phyloP scores from a whole-genome alignment of 495 filamentous ascomycete genomes.

The Penicillium taxi region DNA sequence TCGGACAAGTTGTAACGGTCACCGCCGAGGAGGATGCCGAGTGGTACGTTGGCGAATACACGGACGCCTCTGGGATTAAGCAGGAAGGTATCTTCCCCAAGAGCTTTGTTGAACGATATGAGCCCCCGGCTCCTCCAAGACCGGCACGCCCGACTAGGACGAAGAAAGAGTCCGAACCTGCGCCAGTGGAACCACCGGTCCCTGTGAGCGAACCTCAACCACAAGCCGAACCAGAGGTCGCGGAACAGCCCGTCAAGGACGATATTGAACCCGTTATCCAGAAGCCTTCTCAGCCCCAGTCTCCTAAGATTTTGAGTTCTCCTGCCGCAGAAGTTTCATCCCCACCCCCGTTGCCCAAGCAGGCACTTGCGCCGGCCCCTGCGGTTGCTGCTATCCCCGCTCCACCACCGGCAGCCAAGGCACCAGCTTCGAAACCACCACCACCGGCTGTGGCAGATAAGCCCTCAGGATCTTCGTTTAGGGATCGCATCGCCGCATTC shows the following conservation, averaged over 20 bases:
- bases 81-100: constrained; percentile 88
- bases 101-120: constrained; percentile 94
- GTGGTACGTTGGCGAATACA: constrained; percentile 91
- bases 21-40: constrained; percentile 86
- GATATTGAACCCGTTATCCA: constrained; percentile 31
- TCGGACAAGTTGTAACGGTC: constrained; percentile 87
- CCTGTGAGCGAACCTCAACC: constrained; percentile 22
- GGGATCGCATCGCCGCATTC: constrained; percentile 92
- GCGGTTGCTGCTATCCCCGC: constrained; percentile 12
- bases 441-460: constrained; percentile 70
- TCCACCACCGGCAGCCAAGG: constrained; percentile 39
- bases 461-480: constrained; percentile 68
- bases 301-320: constrained; percentile 14
- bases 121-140: constrained; percentile 81
- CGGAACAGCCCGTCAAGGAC: constrained; percentile 21
- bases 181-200: constrained; percentile 27
- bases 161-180: constrained; percentile 60
- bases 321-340: constrained; percentile 17
- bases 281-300: constrained; percentile 33
- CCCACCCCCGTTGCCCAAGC: constrained; percentile 22
- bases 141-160: constrained; percentile 61
- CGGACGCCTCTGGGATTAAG: constrained; percentile 61
- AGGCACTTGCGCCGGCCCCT: constrained; percentile 10
- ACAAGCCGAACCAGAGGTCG: constrained; percentile 32
- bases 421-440: constrained; percentile 34